These are phyloP conservation scores for Hypoxylon sp. DNA, from an alignment of 2,329 filamentous ascomycete genomes.

Conservation along the genomic window DNA sequence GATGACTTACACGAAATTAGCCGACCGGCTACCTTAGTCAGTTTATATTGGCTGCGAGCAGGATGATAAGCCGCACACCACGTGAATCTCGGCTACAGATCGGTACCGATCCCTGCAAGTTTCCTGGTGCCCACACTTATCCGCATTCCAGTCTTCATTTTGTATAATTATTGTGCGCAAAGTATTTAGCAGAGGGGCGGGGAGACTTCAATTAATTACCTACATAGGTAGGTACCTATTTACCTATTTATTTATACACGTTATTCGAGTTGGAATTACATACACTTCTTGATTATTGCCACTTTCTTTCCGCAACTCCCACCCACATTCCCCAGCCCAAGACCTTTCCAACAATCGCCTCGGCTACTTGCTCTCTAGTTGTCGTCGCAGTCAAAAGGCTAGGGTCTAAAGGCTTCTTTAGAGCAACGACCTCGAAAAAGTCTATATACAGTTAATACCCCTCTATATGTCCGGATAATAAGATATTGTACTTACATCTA, in stretches of 20 bases:
- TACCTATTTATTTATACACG: background rate
- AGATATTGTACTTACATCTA: constrained; percentile 50
- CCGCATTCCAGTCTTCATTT: too few relatives aligned
- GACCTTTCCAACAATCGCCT: constrained; percentile 57
- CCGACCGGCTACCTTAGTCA: constrained; percentile 26
- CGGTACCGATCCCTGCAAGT: constrained; percentile 32
- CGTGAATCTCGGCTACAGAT: constrained; percentile 25
- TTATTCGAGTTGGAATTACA: background rate
- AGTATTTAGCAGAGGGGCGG: too few relatives aligned
- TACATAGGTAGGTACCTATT: background rate
- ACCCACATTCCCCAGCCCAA: constrained; percentile 56
- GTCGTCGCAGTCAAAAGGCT: constrained; percentile 49
- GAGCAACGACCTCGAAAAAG: constrained; percentile 59
- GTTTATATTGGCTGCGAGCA: constrained; percentile 5
- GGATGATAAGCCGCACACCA: constrained; percentile 25
- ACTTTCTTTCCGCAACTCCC: constrained; percentile 38
- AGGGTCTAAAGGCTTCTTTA: constrained; percentile 54
- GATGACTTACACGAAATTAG: constrained; percentile 22
- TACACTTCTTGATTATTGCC: constrained; percentile 15
- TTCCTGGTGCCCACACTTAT: too few relatives aligned
- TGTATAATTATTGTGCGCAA: too few relatives aligned
- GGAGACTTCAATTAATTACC: too few relatives aligned
- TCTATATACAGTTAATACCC: constrained; percentile 42
- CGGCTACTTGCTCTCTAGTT: constrained; percentile 53
- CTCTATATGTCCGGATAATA: background rate